phyloP scores from a whole-genome alignment of 2,329 filamentous ascomycete genomes.

The Fusarium secorum region DNA sequence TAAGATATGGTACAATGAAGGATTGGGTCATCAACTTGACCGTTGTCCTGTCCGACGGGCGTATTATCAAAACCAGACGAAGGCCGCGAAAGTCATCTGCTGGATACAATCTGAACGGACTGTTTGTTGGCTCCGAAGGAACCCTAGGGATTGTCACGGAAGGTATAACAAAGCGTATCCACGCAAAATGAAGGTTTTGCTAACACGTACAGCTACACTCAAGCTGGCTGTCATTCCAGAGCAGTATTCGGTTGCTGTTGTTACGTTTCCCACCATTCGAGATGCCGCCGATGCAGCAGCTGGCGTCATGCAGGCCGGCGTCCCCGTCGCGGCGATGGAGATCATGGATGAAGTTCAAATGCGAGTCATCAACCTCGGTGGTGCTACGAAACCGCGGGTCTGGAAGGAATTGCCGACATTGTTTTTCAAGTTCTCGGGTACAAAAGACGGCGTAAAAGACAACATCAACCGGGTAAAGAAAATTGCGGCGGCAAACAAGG shows the following conservation, averaged over 20 bases:
- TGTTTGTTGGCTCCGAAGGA: slow-evolving; percentile 84
- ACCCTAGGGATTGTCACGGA: slow-evolving; percentile 84
- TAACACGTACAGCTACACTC: slow-evolving; percentile 66
- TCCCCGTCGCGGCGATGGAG: slow-evolving; percentile 81
- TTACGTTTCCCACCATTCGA: slow-evolving; percentile 79
- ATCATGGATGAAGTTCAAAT: slow-evolving; percentile 92
- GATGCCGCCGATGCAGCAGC: slow-evolving; percentile 79
- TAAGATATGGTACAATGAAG: slow-evolving; percentile 86
- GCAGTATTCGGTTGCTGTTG: slow-evolving; percentile 79
- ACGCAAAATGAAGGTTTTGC: neutral
- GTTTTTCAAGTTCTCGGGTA: slow-evolving; percentile 88
- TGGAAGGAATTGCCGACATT: slow-evolving; percentile 82
- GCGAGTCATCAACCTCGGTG: slow-evolving; percentile 79
- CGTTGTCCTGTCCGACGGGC: slow-evolving; percentile 80
- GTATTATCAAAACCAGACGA: slow-evolving; percentile 78
- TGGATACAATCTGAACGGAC: slow-evolving; percentile 81
- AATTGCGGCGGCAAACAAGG: slow-evolving; percentile 71
- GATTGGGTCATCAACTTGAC: slow-evolving; percentile 88
- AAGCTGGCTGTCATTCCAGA: slow-evolving; percentile 81
- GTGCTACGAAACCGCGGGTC: slow-evolving; percentile 70
- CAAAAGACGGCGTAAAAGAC: slow-evolving; percentile 77
- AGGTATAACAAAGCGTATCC: slow-evolving; percentile 47
- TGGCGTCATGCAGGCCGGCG: slow-evolving; percentile 76
- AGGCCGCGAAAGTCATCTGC: slow-evolving; percentile 83
- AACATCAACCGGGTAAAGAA: slow-evolving; percentile 74